Base-by-base conservation (phyloP, 805 yeast genomes). In the Candida gorgasii region DNA sequence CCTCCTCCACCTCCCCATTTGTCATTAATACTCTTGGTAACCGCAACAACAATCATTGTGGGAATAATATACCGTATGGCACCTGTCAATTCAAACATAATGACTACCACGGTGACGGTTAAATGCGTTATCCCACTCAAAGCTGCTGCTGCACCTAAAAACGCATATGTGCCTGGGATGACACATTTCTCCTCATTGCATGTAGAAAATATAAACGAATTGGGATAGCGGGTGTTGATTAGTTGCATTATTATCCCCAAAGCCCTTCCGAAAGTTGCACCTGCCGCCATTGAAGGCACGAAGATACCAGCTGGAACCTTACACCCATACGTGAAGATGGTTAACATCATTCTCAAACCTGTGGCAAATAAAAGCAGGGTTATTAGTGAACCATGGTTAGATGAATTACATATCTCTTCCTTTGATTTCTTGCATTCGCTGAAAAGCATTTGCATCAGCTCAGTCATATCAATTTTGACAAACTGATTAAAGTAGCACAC, bases 251-350 rank as follows among this genome's bases (percentile, higher is more conserved):
- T 46, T 7, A 89, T 66, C 4, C 99, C 97, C 9, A 93, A 54
- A 0, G 90, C 84, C 40, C 97, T 74, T 6, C 99, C 99, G 62
- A 88, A 86, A 0, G 96, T 80, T 0, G 98, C 97, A 16, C 99
- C 99, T 1, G 89, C 86, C 0, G 96, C 90, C 95, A 93, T 88
- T 1, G 96, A 86, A 2, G 99, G 99, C 41, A 93, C 95, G 64
- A 93, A 85, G 5, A 92, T 88, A 12, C 99, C 99, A n/a, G 97
- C 95, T 0, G 99, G 99, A 0, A 92, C 90, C 62, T 85, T 89
- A 48, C 89, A 82, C 2, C 97, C 97, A 60, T 95, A 93, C 0
- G 98, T 85, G 12, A 93, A 72, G 19, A 89, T 77, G 19, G 93
- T 87, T 38, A 93, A 72, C 0, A 74, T 49, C 67, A 83, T 79